Percentiles rank a stretch among this genome's conserved stretches.
These are phyloP conservation scores for Pontederia crassipes DNA, from an alignment of 176 grass and related monocot genomes.

Conservation along the genomic window DNA sequence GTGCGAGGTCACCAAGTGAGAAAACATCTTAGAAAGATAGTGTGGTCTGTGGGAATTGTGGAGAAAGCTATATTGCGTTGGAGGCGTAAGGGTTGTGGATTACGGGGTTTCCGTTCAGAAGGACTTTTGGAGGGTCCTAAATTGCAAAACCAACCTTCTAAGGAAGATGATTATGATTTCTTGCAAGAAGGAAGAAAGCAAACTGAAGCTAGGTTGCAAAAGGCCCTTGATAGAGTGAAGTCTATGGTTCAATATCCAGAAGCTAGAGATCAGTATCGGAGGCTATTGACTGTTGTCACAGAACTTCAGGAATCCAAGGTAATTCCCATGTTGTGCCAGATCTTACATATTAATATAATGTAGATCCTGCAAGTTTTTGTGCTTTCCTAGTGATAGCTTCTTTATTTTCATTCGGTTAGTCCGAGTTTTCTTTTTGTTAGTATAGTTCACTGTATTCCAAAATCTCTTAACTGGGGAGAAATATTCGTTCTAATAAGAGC, in stretches of 20 bases:
- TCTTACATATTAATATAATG: too few relatives aligned
- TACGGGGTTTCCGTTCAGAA: conserved; percentile 53
- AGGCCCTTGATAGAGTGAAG: conserved; percentile 74
- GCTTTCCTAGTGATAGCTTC: background rate
- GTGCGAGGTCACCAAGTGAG: conserved; percentile 87
- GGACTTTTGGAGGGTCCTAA: conserved; percentile 48
- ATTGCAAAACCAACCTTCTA: conserved; percentile 38
- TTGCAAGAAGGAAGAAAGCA: conserved; percentile 93
- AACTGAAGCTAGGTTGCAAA: conserved; percentile 69
- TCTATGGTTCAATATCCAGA: conserved; percentile 99
- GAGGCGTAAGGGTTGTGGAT: conserved; percentile 72
- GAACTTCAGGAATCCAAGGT: conserved; percentile 74
- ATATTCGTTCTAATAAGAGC: too few relatives aligned
- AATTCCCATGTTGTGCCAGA: background rate
- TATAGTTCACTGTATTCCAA: too few relatives aligned
- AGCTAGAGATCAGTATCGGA: conserved; percentile 87
- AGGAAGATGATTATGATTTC: conserved; percentile 68
- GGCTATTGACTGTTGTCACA: conserved; percentile 62
- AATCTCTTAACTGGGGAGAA: too few relatives aligned
- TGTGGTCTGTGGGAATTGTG: conserved; percentile 92
- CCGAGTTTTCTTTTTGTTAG: too few relatives aligned
- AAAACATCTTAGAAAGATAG: conserved; percentile 62
- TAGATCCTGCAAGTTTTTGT: background rate
- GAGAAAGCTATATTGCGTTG: conserved; percentile 87
- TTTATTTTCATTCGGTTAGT: too few relatives aligned